Base-by-base conservation (phyloP, 2,329 filamentous ascomycete genomes). In the Fusarium torulosum region DNA sequence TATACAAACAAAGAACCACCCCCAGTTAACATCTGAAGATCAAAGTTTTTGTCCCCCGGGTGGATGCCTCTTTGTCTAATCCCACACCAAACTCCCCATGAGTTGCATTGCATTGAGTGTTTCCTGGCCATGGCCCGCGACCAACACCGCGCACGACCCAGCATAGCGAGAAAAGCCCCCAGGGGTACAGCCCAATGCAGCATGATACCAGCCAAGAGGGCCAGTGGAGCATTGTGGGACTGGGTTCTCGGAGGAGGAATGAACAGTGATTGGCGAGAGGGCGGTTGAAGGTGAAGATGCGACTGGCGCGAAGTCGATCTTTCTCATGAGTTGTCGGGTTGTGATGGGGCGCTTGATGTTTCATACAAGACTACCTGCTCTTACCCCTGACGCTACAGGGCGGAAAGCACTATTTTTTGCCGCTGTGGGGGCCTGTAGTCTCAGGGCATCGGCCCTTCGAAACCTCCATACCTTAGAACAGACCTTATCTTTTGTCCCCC, bases 331-430 rank as follows among this genome's bases (percentile, higher is more conserved):
- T 47, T 47, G 57, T 57, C 55, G 60, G 60, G 51, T 47, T 47
- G 57, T 71, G 53, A 71, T 65, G 67, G 66, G 72, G 68, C 68
- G 60, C 63, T 55, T 67, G 66, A 62, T 72, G 74, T 75, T 75
- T 75, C 74, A 74, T 69, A 50, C 51, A 38, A 57, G 41, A 57
- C 58, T 63, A 49, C 59, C 44, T 59, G 59, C 19, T 20, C 40
- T 38, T 15, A 47, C 66, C 62, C 66, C 66, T 69, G 66, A 66
- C 57, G 53, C 62, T 69, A 53, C 53, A 56, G 53, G n/a, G 33
- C 27, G 29, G 43, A 44, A 54, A 19, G 47, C 45, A 49, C 46
- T 40, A 43, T 57, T 57, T 38, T 49, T 38, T 54, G 46, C 40
- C 44, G 17, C 45, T 29, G 27, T 58, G 45, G 52, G 29, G 29